phyloP scores from a whole-genome alignment of 495 filamentous ascomycete genomes.

The Corynascus novoguineensis region DNA sequence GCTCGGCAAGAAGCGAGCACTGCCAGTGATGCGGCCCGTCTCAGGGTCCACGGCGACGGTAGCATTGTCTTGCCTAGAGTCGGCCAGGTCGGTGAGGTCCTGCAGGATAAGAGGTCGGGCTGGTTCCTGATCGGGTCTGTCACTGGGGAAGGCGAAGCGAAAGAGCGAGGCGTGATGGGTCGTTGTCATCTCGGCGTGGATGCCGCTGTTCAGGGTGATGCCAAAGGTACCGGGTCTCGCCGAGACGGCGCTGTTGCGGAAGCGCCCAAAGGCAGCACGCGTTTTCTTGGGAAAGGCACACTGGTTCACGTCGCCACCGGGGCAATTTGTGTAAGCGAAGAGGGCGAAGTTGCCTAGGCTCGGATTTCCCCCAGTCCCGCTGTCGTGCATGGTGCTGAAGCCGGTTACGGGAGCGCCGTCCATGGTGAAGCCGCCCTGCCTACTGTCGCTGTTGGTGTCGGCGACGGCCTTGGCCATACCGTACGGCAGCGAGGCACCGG shows the following conservation, averaged over 20 bases:
- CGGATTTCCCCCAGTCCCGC: conserved; percentile 62
- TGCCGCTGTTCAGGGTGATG: conserved; percentile 52
- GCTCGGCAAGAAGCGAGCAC: conserved; percentile 60
- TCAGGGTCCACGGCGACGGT: conserved; percentile 47
- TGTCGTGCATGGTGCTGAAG: conserved; percentile 66
- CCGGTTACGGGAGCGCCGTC: conserved; percentile 58
- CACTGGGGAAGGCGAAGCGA: conserved; percentile 58
- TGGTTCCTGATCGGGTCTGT: conserved; percentile 28
- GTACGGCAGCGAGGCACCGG: conserved; percentile 68
- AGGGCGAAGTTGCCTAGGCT: conserved; percentile 72
- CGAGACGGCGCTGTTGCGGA: conserved; percentile 46
- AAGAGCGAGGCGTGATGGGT: conserved; percentile 62
- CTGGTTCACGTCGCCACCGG: conserved; percentile 56
- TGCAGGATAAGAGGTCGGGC: conserved; percentile 57
- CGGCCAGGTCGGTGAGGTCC: conserved; percentile 61
- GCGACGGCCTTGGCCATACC: conserved; percentile 75
- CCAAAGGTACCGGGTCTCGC: conserved; percentile 65
- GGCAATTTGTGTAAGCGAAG: conserved; percentile 62
- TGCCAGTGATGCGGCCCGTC: conserved; percentile 60
- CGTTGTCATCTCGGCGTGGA: conserved; percentile 64
- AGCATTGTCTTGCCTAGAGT: conserved; percentile 58
- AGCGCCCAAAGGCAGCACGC: conserved; percentile 31
- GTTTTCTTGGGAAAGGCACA: conserved; percentile 56
- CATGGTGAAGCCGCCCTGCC: conserved; percentile 68
- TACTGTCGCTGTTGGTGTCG: conserved; percentile 57